Evolutionary conservation across 768 basidiomycete species (phyloP).

Genomic region (Xerocomus brunneocitrinus): DNA sequence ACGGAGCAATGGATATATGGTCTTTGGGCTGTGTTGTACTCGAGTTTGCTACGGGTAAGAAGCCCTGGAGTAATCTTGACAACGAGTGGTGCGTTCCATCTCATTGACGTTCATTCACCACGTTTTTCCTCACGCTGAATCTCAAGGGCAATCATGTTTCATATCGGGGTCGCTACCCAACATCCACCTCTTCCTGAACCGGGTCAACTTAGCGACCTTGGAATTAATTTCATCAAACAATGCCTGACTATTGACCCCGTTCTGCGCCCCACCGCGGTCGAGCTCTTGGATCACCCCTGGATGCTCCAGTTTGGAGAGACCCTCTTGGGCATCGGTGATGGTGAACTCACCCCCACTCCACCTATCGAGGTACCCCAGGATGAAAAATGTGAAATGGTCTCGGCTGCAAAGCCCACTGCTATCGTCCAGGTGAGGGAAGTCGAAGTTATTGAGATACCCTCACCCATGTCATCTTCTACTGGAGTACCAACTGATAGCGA

Average conservation of each 20-base stretch:
- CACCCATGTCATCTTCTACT: slow-evolving; percentile 46
- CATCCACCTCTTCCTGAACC: slow-evolving; percentile 94
- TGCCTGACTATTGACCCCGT: slow-evolving; percentile 87
- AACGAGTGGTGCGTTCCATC: slow-evolving; percentile 82
- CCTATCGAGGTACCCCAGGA: slow-evolving; percentile 44
- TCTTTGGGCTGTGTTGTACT: slow-evolving; percentile 96
- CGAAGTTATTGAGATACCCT: slow-evolving; percentile 48
- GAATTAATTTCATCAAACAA: slow-evolving; percentile 90
- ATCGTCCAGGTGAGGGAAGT: slow-evolving; percentile 58
- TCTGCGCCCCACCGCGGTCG: slow-evolving; percentile 75
- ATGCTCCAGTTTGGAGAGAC: slow-evolving; percentile 78
- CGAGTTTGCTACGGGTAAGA: slow-evolving; percentile 93
- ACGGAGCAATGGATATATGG: slow-evolving; percentile 99
- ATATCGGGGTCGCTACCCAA: slow-evolving; percentile 94
- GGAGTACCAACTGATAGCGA: slow-evolving; percentile 30
- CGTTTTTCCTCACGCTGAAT: slow-evolving; percentile 2
- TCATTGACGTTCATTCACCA: not conserved
- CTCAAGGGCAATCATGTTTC: slow-evolving; percentile 98
- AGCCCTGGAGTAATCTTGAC: slow-evolving; percentile 98
- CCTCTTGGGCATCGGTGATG: slow-evolving; percentile 62
- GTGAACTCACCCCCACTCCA: slow-evolving; percentile 49
- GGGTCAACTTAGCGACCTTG: slow-evolving; percentile 80
- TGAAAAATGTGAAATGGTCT: slow-evolving; percentile 45
- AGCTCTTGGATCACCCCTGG: slow-evolving; percentile 88
- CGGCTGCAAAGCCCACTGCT: slow-evolving; percentile 52